Percentiles rank a stretch among this genome's conserved stretches.
Conservation (phyloP, 2,329 filamentous ascomycete genomes). For the Niveomyces coronatus region DNA sequence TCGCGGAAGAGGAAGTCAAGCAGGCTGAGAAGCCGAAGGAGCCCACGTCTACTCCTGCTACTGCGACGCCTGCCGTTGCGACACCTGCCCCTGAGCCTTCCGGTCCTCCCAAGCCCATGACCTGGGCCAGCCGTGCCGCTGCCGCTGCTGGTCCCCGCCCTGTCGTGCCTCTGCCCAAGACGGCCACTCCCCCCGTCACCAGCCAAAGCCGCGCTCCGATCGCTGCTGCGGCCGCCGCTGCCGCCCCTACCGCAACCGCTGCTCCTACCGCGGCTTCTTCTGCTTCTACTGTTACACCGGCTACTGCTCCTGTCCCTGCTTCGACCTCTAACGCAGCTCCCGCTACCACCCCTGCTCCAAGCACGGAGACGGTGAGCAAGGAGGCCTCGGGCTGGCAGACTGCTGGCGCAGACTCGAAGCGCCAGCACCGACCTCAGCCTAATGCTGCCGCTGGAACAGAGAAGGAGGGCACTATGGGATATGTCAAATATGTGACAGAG, state of each 20-base stretch:
- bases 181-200: slow-evolving; percentile 40
- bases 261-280: slow-evolving; percentile 22
- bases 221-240: slow-evolving; percentile 29
- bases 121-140: slow-evolving; percentile 62
- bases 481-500: slow-evolving; percentile 92
- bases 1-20: slow-evolving; percentile 45
- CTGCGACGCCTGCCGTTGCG: too few species aligned
- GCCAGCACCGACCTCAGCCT: slow-evolving; percentile 65
- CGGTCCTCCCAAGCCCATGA: slow-evolving; percentile 49
- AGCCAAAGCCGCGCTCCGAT: slow-evolving; percentile 41
- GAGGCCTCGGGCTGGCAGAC: slow-evolving; percentile 67
- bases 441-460: slow-evolving; percentile 49
- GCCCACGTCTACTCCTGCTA: slow-evolving; percentile 42
- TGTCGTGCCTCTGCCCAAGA: slow-evolving; percentile 47
- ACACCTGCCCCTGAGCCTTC: slow-evolving; percentile 39
- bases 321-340: slow-evolving; percentile 33
- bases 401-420: slow-evolving; percentile 72
- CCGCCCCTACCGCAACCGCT: slow-evolving; percentile 38
- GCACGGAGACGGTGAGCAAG: slow-evolving; percentile 32
- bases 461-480: slow-evolving; percentile 70
- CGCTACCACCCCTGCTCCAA: slow-evolving; percentile 28
- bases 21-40: slow-evolving; percentile 58
- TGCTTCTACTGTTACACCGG: slow-evolving; percentile 24
- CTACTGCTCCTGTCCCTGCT: slow-evolving; percentile 27
- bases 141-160: slow-evolving; percentile 46